phyloP scores from a whole-genome alignment of 352 stramenopile species.

The Phytophthora uliginosa region DNA sequence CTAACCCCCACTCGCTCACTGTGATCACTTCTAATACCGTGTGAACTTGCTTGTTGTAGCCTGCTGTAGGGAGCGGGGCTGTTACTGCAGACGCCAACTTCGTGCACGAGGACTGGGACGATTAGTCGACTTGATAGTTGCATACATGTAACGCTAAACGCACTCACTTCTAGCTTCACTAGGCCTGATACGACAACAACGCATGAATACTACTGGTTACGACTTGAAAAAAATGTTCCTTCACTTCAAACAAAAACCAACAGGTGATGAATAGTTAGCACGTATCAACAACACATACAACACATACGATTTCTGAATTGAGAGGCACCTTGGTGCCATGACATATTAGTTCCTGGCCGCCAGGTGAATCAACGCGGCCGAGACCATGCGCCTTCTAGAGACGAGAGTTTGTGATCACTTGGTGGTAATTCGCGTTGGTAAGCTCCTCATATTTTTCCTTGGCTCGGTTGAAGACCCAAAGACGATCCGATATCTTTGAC shows the following conservation, averaged over 20 bases:
- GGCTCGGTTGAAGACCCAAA: constrained; percentile 70
- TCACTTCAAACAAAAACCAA: constrained; percentile 9
- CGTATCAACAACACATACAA: not conserved
- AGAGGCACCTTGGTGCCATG: constrained; percentile 1
- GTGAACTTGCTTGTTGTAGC: constrained; percentile 8
- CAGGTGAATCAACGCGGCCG: not conserved
- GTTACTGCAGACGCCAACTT: constrained; percentile 79
- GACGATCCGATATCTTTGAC: constrained; percentile 56
- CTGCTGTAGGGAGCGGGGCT: constrained; percentile 32
- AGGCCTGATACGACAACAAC: not conserved
- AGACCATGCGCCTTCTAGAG: constrained; percentile 39
- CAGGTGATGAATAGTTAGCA: constrained; percentile 17
- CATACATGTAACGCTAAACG: not conserved
- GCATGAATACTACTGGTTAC: not conserved
- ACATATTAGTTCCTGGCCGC: not conserved
- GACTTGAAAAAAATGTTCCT: not conserved
- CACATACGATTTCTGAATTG: constrained; percentile 8
- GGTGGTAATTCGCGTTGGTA: constrained; percentile 68
- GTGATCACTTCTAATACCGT: not conserved
- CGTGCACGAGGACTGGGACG: constrained; percentile 75
- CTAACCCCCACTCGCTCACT: not conserved
- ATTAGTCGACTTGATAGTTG: constrained; percentile 18
- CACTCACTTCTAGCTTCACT: not conserved
- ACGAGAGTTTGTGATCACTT: constrained; percentile 60
- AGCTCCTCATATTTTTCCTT: constrained; percentile 63